Conservation (phyloP, 352 stramenopile genomes). For the Plasmopara viticola region DNA sequence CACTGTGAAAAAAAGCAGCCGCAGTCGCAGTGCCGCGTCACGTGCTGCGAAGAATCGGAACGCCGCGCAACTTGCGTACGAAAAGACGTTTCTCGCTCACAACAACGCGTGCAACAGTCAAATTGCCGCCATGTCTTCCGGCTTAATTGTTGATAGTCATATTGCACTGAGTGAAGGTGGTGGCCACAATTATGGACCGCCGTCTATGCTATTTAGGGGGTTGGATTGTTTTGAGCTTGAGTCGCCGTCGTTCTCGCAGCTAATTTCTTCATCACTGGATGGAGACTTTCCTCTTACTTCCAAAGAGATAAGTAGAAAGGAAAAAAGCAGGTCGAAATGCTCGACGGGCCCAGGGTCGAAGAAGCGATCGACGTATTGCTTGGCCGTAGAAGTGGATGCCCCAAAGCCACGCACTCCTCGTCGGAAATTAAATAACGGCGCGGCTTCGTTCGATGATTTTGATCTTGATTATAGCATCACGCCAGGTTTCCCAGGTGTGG, state of each 20-base stretch:
- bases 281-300: constrained; percentile 16
- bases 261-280: constrained; percentile 33
- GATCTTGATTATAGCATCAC: constrained; percentile 26
- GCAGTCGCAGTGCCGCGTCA: constrained; percentile 17
- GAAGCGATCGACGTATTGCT: constrained; percentile 51
- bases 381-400: constrained; percentile 49
- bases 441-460: constrained; percentile 53
- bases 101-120: constrained; percentile 25
- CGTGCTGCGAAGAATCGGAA: constrained; percentile 9
- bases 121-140: constrained; percentile 16
- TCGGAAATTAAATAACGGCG: constrained; percentile 54
- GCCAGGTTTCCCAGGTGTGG: constrained; percentile 44
- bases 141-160: constrained; percentile 26
- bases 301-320: constrained; percentile 18
- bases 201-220: constrained; percentile 52
- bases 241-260: constrained; percentile 50
- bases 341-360: constrained; percentile 26
- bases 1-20: constrained; percentile 20
- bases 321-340: constrained; percentile 36
- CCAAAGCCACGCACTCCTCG: constrained; percentile 61
- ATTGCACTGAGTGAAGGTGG: constrained; percentile 23
- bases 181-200: constrained; percentile 18
- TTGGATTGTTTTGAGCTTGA: constrained; percentile 65
- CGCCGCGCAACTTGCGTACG: constrained; percentile 19
- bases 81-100: constrained; percentile 33